A percentile compares a stretch with the other conserved stretches of the same genome.
phyloP scores from a whole-genome alignment of 2,329 filamentous ascomycete species.

The Thielaviopsis ethacetica region DNA sequence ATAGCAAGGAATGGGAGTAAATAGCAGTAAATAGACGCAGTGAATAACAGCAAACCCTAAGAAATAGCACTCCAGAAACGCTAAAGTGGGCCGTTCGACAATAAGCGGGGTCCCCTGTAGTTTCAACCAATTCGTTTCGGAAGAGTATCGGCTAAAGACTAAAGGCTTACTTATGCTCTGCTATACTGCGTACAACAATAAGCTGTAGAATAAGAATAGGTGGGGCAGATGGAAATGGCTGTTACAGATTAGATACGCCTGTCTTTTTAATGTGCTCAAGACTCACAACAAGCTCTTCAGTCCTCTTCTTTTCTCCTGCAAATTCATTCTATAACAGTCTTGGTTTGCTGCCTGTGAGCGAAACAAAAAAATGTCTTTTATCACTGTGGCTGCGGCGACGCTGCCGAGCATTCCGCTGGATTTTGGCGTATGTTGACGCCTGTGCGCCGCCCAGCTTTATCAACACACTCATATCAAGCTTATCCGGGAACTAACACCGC shows the following conservation, averaged over 20 bases:
- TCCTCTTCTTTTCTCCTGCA: background rate
- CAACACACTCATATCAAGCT: background rate
- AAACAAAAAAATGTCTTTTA: conserved; percentile 16
- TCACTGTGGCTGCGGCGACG: conserved; percentile 22
- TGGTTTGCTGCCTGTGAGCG: background rate
- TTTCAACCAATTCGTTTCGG: background rate
- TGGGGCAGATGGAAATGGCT: too few relatives aligned
- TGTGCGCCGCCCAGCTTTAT: background rate
- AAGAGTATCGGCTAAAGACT: background rate
- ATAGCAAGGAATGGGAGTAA: too few relatives aligned
- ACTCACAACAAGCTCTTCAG: background rate
- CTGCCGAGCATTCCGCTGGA: conserved; percentile 32
- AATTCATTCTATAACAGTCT: background rate
- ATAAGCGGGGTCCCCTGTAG: background rate
- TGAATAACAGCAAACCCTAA: too few relatives aligned
- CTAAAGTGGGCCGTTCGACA: background rate
- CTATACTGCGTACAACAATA: background rate
- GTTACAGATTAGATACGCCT: background rate
- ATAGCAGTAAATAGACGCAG: too few relatives aligned
- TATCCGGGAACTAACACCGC: background rate
- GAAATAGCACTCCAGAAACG: background rate
- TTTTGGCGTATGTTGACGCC: conserved; percentile 24
- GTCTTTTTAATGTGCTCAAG: background rate
- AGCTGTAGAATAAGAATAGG: background rate
- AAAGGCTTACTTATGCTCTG: background rate